These are phyloP conservation scores for Phragmites australis DNA, from an alignment of 176 grass and related monocot species.

Conservation along the genomic window DNA sequence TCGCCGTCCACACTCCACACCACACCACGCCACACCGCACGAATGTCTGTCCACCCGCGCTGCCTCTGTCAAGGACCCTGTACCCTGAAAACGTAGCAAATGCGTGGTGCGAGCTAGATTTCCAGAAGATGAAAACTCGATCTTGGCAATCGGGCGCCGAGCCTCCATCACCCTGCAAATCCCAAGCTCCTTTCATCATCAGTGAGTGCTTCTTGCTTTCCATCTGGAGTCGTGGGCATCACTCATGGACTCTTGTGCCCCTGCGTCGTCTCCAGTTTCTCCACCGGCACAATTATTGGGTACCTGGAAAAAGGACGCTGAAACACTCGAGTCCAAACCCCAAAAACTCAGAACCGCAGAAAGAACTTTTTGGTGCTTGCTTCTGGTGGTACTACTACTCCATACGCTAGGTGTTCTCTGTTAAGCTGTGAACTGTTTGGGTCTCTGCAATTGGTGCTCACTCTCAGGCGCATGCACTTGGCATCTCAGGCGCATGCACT, in stretches of 20 bases:
- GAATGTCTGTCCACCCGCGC: conserved; percentile 58
- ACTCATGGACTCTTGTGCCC: neutral
- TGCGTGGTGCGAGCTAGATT: neutral
- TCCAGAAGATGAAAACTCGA: neutral
- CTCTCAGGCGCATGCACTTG: neutral
- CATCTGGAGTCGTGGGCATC: conserved; percentile 31
- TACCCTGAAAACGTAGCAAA: conserved; percentile 7
- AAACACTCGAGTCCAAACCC: conserved; percentile 26
- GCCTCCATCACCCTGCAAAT: conserved; percentile 16
- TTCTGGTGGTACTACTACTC: neutral
- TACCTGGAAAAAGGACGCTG: conserved; percentile 25
- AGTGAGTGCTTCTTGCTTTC: neutral
- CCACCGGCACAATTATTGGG: conserved; percentile 31
- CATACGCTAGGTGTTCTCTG: neutral
- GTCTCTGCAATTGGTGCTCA: neutral
- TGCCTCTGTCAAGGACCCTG: conserved; percentile 7
- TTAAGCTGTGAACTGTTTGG: neutral
- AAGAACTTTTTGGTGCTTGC: conserved; percentile 23
- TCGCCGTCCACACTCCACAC: conserved; percentile 27
- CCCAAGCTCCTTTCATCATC: conserved; percentile 26
- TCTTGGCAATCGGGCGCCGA: neutral
- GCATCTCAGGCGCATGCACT: neutral
- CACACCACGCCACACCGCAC: too few species aligned
- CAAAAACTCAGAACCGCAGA: conserved; percentile 11
- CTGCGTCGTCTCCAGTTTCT: neutral